A percentile compares a stretch with the other conserved stretches of the same genome.
These are phyloP conservation scores for Podospora appendiculata DNA, from an alignment of 495 filamentous ascomycete genomes.

Conservation along the genomic window DNA sequence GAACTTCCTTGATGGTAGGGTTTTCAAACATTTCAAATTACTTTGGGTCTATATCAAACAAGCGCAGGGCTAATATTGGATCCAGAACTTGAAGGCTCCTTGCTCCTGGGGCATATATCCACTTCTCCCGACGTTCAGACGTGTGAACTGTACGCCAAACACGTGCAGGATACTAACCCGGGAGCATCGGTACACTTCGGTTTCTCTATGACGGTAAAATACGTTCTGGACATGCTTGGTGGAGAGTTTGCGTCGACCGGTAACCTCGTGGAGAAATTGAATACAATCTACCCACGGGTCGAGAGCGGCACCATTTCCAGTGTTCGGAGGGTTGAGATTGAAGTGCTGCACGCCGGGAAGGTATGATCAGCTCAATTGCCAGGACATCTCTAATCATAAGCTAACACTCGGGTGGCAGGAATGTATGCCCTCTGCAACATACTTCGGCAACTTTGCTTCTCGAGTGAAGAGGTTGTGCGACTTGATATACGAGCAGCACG, in stretches of 20 bases:
- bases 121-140: conserved; percentile 19
- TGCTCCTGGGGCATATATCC: conserved; percentile 19
- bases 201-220: conserved; percentile 20
- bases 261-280: conserved; percentile 16
- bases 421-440: conserved; percentile 18
- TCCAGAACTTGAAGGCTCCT: conserved; percentile 35
- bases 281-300: conserved; percentile 18
- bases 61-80: not conserved
- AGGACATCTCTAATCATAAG: too few species aligned
- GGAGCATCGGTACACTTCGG: conserved; percentile 9
- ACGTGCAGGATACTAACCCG: conserved; percentile 18
- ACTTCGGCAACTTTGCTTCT: conserved; percentile 26
- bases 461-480: conserved; percentile 27
- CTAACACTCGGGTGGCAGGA: conserved; percentile 12
- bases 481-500: conserved; percentile 29
- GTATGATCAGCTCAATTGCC: conserved; percentile 13
- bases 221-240: conserved; percentile 22
- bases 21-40: not conserved
- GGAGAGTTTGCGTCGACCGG: conserved; percentile 14
- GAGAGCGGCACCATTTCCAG: conserved; percentile 24
- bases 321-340: conserved; percentile 35
- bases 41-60: not conserved
- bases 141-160: conserved; percentile 27
- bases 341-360: conserved; percentile 37
- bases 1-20: conserved; percentile 43